phyloP scores from a whole-genome alignment of 192 early-diverging fungal species.

The Geosiphon pyriformis region DNA sequence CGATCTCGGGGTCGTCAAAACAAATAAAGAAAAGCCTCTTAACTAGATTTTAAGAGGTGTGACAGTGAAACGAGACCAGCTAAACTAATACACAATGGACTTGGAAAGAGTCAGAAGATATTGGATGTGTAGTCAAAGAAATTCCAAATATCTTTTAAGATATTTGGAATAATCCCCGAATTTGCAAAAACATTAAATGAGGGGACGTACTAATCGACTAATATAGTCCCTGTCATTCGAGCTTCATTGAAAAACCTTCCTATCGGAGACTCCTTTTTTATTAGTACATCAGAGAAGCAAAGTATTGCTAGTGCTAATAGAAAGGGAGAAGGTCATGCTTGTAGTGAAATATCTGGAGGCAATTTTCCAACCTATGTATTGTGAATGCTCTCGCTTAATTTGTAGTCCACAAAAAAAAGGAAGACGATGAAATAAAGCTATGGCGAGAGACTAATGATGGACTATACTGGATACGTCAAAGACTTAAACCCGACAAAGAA shows the following conservation, averaged over 20 bases:
- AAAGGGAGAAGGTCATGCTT: neutral
- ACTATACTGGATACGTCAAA: constrained; percentile 6
- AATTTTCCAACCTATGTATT: constrained; percentile 2
- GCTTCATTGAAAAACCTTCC: constrained; percentile 4
- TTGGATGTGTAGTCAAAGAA: constrained; percentile 1
- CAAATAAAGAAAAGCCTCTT: constrained; percentile 3
- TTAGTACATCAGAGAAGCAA: constrained; percentile 2
- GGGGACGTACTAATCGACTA: constrained; percentile 1
- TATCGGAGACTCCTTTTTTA: neutral
- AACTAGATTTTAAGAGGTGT: too few species aligned
- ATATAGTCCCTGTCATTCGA: neutral
- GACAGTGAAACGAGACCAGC: too few species aligned
- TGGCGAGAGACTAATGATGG: constrained; percentile 13
- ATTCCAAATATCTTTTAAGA: neutral
- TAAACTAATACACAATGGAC: neutral
- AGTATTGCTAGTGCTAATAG: constrained; percentile 14
- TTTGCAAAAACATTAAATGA: constrained; percentile 7
- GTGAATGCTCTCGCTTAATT: constrained; percentile 12
- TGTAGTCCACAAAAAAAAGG: constrained; percentile 9
- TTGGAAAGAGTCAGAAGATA: neutral
- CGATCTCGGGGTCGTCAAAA: neutral
- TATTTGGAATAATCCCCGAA: constrained; percentile 15
- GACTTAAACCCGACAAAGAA: constrained; percentile 4
- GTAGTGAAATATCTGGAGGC: neutral
- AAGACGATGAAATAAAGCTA: constrained; percentile 4